These are phyloP conservation scores for Fusarium stilboides DNA, from an alignment of 2,329 filamentous ascomycete genomes.

Conservation along the genomic window DNA sequence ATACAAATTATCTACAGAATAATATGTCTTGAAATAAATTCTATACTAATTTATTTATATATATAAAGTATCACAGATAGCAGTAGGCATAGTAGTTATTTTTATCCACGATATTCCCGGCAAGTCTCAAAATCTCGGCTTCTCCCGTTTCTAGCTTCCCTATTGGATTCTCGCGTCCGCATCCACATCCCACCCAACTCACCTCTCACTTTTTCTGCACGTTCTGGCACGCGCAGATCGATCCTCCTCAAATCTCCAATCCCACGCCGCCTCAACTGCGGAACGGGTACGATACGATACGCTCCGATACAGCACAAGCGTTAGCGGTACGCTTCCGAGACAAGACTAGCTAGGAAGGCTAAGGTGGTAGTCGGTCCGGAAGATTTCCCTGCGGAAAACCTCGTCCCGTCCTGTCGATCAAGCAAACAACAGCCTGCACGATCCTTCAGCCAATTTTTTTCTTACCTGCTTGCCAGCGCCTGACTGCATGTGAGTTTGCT, in stretches of 20 bases:
- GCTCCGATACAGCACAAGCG: conserved; percentile 7
- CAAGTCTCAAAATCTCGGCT: conserved; percentile 26
- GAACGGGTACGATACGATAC: not conserved
- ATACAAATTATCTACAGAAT: no score
- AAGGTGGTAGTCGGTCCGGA: conserved; percentile 12
- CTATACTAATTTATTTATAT: no score
- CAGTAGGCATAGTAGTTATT: not conserved
- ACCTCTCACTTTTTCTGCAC: conserved; percentile 36
- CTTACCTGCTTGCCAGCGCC: not conserved
- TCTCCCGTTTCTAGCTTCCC: conserved; percentile 37
- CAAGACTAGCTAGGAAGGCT: conserved; percentile 12
- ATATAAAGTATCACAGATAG: not conserved
- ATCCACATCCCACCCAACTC: conserved; percentile 16
- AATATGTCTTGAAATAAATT: not conserved
- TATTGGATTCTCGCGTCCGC: conserved; percentile 8
- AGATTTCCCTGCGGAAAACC: conserved; percentile 38
- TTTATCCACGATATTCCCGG: conserved; percentile 21
- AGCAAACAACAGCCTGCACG: not conserved
- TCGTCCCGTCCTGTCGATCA: conserved; percentile 17
- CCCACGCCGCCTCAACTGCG: conserved; percentile 21
- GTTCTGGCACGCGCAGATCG: conserved; percentile 26
- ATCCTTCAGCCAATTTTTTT: conserved; percentile 10
- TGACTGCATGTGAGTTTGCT: conserved; percentile 23
- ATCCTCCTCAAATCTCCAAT: conserved; percentile 25
- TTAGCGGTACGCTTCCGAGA: conserved; percentile 23